Evolutionary conservation across 257 asterid species (phyloP).

Genomic region (Linaria vulgaris): DNA sequence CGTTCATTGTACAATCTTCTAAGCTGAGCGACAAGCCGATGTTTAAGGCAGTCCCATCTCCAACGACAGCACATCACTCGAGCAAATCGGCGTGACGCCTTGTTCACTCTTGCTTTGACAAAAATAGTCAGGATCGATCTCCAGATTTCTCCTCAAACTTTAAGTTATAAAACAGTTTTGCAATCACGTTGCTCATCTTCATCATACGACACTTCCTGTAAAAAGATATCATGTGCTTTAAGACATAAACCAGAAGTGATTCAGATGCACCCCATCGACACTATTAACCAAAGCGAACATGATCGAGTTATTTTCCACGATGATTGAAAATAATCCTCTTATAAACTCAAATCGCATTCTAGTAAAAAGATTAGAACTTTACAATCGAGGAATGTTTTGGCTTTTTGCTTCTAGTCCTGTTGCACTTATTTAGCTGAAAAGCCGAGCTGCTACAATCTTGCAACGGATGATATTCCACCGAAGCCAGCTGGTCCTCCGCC

Average conservation of each 20-base stretch:
- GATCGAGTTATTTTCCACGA: neutral
- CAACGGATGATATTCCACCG: conserved; percentile 76
- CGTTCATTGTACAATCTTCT: no score
- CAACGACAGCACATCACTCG: no score
- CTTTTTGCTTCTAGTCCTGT: conserved; percentile 48
- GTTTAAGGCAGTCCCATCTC: no score
- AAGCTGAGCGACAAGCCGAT: no score
- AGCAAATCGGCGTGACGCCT: no score
- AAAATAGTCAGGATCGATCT: neutral
- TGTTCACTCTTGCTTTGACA: neutral
- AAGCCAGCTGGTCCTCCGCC: conserved; percentile 62
- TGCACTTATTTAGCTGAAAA: conserved; percentile 24
- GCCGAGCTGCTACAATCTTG: conserved; percentile 33
- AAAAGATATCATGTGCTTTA: no score
- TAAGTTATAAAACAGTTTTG: neutral
- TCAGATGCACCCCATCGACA: neutral
- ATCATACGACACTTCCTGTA: conserved; percentile 3
- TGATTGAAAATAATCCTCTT: no score
- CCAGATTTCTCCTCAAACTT: neutral
- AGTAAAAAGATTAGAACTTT: neutral
- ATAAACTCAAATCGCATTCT: no score
- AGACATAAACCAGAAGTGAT: no score
- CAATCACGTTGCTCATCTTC: neutral
- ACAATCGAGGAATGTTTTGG: conserved; percentile 36
- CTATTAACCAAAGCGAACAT: neutral